Base-by-base conservation (phyloP, 257 asterid species). In the Jacaranda mimosifolia region DNA sequence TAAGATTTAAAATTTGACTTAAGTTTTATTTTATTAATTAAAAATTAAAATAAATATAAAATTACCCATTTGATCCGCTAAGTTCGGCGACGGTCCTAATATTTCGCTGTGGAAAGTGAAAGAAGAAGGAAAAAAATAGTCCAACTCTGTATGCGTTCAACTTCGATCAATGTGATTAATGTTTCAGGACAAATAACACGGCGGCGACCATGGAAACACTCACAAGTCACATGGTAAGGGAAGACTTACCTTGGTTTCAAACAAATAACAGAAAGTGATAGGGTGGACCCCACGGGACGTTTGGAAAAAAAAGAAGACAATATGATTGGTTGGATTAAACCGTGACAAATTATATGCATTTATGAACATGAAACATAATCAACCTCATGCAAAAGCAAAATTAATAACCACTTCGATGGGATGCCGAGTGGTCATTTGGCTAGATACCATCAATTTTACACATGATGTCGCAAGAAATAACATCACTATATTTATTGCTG, bases 151-250 rank as follows among this genome's bases (percentile, higher is more conserved):
- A 65, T 32, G 38, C 55, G 8, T 46, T 19, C 12, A 21, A 59
- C n/a, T 58, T 40, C 43, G 72, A 3, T 43, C 17, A 6, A 26
- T 26, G 1, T 63, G 69, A 13, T 10, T 57, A 36, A 9, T 57
- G 11, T 4, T 60, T 60, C 8, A 26, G 3, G 71, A 39, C 77
- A n/a, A 58, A 51, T 68, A 53, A 53, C 60, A 6, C 78, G 74
- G 78, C 82, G 82, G 74, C 78, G 78, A 15, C 45, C 39, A 52
- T 51, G 72, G 77, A 38, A 45, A 63, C 46, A 42, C 12, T 73
- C 75, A 56, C 83, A 56, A 66, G 79, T 73, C 75, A 56, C 83
- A 56, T 73, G 79, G 79, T 35, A 1, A 32, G 14, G 45, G 45
- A 19, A 72, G 69, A 72, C 73, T 78, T 39, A 11, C 55, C 55